phyloP scores from a whole-genome alignment of 768 basidiomycete genomes.

The button mushroom (Agaricus bisporus) region DNA sequence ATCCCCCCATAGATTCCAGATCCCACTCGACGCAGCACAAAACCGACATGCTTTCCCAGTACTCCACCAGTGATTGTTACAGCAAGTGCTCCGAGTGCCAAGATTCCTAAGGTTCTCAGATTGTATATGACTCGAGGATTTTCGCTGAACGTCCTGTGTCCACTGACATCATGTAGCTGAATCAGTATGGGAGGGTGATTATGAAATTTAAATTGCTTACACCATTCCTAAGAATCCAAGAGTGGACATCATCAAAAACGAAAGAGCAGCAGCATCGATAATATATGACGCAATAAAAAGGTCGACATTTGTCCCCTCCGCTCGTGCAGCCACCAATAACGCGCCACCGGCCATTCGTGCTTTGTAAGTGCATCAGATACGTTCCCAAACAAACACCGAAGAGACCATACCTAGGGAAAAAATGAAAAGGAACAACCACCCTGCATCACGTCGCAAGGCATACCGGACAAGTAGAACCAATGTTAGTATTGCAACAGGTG shows the following conservation, averaged over 20 bases:
- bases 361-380: conserved; percentile 16
- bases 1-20: conserved; percentile 35
- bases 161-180: conserved; percentile 23
- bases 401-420: conserved; percentile 46
- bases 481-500: conserved; percentile 45
- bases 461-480: conserved; percentile 43
- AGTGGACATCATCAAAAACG: conserved; percentile 33
- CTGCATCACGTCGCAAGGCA: conserved; percentile 51
- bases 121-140: conserved; percentile 32
- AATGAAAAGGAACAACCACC: conserved; percentile 63
- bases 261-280: conserved; percentile 37
- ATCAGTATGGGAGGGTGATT: conserved; percentile 9
- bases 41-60: conserved; percentile 33
- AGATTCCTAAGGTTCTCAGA: conserved; percentile 29
- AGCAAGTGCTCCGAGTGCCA: conserved; percentile 33
- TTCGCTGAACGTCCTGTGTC: conserved; percentile 48
- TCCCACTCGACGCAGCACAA: conserved; percentile 36
- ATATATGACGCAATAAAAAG: conserved; percentile 50
- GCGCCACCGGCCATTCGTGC: conserved; percentile 55
- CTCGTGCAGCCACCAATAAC: conserved; percentile 50
- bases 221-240: conserved; percentile 46
- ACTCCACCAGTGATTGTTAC: conserved; percentile 42
- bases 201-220: conserved; percentile 22
- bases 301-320: conserved; percentile 28
- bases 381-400: background rate